phyloP scores from a whole-genome alignment of 2,329 filamentous ascomycete species.

The Allantophomopsis cytisporea region DNA sequence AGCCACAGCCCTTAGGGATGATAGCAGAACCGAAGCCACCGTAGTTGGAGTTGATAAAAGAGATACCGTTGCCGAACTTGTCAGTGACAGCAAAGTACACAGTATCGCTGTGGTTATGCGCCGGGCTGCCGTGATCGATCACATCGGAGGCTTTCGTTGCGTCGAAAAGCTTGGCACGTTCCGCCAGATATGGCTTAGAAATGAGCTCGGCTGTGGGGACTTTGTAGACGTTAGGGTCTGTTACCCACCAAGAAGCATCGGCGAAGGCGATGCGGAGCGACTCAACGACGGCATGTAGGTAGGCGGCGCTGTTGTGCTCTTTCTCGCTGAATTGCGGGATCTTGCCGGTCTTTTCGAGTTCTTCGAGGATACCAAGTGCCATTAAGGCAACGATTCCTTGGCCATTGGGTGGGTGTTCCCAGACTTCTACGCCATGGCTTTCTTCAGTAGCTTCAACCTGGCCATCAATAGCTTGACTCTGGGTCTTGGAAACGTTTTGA shows the following conservation, averaged over 20 bases:
- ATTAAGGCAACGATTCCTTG: conserved; percentile 93
- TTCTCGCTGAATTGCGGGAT: conserved; percentile 56
- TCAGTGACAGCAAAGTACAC: conserved; percentile 90
- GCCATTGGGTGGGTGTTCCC: conserved; percentile 95
- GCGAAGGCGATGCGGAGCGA: conserved; percentile 79
- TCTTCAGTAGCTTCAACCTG: conserved; percentile 20
- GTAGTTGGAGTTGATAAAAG: conserved; percentile 95
- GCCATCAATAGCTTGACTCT: conserved; percentile 27
- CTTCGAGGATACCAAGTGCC: conserved; percentile 82
- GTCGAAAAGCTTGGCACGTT: conserved; percentile 47
- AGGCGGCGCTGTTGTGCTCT: conserved; percentile 72
- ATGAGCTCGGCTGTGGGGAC: conserved; percentile 62
- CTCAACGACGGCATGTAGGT: conserved; percentile 81
- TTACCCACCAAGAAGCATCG: conserved; percentile 81
- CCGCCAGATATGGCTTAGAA: conserved; percentile 58
- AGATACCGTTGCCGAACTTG: conserved; percentile 72
- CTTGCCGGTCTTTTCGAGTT: conserved; percentile 62
- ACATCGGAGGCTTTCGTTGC: conserved; percentile 44
- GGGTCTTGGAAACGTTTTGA: conserved; percentile 38
- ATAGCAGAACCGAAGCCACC: conserved; percentile 79
- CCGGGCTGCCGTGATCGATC: conserved; percentile 63
- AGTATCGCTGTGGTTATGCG: conserved; percentile 76
- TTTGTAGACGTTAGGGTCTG: conserved; percentile 61
- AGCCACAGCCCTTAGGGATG: conserved; percentile 74
- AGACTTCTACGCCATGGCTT: conserved; percentile 57